A percentile compares a stretch with the other conserved stretches of the same genome.
Evolutionary conservation across 495 filamentous ascomycete species (phyloP).

Genomic region (Talaromyces trachyspermus): DNA sequence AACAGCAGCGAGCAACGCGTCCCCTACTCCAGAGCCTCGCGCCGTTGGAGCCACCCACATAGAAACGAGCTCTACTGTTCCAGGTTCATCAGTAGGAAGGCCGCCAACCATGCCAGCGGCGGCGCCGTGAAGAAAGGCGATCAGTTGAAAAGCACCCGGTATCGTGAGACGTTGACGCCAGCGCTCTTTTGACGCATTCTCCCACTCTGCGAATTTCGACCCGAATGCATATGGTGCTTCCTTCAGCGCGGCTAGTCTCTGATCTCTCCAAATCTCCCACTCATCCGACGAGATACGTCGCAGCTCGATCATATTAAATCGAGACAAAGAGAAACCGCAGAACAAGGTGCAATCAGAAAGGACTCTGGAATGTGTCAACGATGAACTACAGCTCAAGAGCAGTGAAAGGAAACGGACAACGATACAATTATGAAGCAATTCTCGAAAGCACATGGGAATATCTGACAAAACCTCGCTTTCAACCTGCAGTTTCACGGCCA

Average conservation of each 20-base stretch:
- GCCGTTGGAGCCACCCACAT: not conserved
- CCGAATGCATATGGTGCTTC: not conserved
- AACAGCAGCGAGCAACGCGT: not conserved
- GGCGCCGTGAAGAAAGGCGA: not conserved
- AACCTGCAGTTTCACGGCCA: too few relatives aligned
- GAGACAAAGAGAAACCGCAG: too few relatives aligned
- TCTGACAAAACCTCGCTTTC: too few relatives aligned
- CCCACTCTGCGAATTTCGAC: not conserved
- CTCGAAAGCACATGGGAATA: too few relatives aligned
- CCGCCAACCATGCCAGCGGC: not conserved
- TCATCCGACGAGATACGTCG: not conserved
- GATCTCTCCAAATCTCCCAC: not conserved
- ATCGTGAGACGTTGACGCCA: not conserved
- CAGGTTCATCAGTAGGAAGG: not conserved
- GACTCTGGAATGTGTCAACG: too few relatives aligned
- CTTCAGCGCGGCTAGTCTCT: not conserved
- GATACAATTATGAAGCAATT: too few relatives aligned
- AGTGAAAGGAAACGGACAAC: too few relatives aligned
- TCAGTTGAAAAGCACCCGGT: not conserved
- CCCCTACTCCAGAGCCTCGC: not conserved
- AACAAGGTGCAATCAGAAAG: too few relatives aligned
- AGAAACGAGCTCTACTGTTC: not conserved
- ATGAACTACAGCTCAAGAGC: too few relatives aligned
- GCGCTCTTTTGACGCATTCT: not conserved
- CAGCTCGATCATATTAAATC: not conserved